Percentiles rank a stretch among this genome's conserved stretches.
Evolutionary conservation across 2,329 filamentous ascomycete genomes (phyloP).

Genomic region (Xylaria multiplex): DNA sequence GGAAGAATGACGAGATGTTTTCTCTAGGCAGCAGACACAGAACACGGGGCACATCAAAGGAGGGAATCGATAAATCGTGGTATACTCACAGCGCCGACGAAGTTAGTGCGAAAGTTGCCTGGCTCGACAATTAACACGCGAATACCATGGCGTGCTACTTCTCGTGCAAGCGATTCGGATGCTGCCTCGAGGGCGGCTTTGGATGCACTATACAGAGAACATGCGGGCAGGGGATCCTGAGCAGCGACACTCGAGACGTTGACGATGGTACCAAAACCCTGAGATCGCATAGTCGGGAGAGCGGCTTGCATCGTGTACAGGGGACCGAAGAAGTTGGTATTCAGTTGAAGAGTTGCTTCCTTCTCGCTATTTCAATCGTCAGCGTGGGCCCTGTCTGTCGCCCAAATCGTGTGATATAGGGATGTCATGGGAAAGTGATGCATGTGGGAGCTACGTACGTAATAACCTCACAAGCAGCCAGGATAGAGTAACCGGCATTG

Average conservation of each 20-base stretch:
- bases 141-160: constrained; percentile 52
- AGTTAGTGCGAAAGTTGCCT: constrained; percentile 55
- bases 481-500: constrained; percentile 45
- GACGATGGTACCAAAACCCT: constrained; percentile 43
- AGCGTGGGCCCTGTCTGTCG: not conserved
- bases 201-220: constrained; percentile 41
- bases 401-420: not conserved
- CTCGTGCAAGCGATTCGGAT: constrained; percentile 52
- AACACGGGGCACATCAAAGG: not conserved
- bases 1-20: not conserved
- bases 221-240: constrained; percentile 34
- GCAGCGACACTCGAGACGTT: constrained; percentile 45
- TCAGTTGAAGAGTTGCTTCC: constrained; percentile 41
- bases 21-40: not conserved
- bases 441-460: constrained; percentile 25
- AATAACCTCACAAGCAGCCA: constrained; percentile 40
- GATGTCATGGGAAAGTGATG: too few relatives aligned
- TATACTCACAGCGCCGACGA: constrained; percentile 42
- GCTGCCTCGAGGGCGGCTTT: constrained; percentile 55
- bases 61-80: not conserved
- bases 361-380: constrained; percentile 37
- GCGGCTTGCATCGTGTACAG: constrained; percentile 44
- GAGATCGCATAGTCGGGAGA: constrained; percentile 41
- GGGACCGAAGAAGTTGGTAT: constrained; percentile 47
- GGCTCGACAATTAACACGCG: constrained; percentile 55